Evolutionary conservation across 2,329 filamentous ascomycete species (phyloP), one percentile per base, ranked within the genome.

Genomic region (Penicillium janthinellum): DNA sequence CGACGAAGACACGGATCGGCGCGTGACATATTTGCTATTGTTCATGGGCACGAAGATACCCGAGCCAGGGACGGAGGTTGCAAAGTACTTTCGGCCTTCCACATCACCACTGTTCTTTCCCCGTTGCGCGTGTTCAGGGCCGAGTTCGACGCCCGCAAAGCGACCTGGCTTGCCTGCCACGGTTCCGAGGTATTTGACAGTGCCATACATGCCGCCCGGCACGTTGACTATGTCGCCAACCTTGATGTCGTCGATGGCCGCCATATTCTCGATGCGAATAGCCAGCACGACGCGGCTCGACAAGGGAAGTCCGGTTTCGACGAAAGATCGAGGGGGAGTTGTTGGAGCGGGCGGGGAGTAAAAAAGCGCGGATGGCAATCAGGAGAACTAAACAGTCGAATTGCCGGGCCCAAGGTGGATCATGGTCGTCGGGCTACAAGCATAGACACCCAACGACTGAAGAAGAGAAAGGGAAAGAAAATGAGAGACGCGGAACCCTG

Each of bases 81-180:
- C 83, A 75, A 99, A 99, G 78, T 99, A 99, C 57, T 81, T 81
- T 60, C 81, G 81, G 42, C 94, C 95, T 68, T 98, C 94, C 56
- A 98, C 95, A 75, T 96, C 93, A 64, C 95, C 95, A 70, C 86
- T 96, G 73, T 99, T 99, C 82, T 99, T 99, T 37, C 95, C 95
- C 72, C 90, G 86, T 54, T 83, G 77, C 37, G 92, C 90, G 79
- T 89, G 96, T 67, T 96, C 90, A 55, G 86, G 81, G 70, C 89
- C 87, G 64, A 99, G 83, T 77, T 99, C 95, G 38, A 99, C 91
- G 48, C 95, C 95, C 35, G 91, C 92, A 81, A 99, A 99, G 20
- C 86, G 85, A 53, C 95, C 95, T 67, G 90, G 92, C 81, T 96
- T 97, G 64, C 93, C 93, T 68, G 88, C 86, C 42, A 99, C 94